Evolutionary conservation across 2,329 filamentous ascomycete genomes (phyloP).

Genomic region (Colletotrichum truncatum): DNA sequence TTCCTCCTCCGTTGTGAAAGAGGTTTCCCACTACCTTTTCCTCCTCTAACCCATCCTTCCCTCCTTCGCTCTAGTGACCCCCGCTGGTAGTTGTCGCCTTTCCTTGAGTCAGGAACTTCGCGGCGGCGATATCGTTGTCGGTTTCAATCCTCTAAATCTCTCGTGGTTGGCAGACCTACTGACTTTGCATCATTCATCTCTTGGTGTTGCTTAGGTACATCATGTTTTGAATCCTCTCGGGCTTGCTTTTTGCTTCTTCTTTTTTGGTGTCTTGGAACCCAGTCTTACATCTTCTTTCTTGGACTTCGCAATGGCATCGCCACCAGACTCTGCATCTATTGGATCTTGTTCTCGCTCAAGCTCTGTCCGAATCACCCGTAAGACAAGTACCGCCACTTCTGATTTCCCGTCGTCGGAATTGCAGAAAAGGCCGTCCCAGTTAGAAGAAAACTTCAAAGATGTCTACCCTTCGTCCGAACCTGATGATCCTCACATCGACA

Average conservation of each 20-base stretch:
- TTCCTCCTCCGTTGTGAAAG: slow-evolving; percentile 16
- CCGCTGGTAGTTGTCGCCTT: slow-evolving; percentile 20
- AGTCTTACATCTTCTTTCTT: slow-evolving; percentile 43
- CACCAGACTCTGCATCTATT: slow-evolving; percentile 39
- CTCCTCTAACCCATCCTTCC: slow-evolving; percentile 15
- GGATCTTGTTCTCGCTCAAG: slow-evolving; percentile 43
- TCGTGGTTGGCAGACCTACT: slow-evolving; percentile 9
- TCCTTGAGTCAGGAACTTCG: slow-evolving; percentile 18
- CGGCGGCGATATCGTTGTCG: slow-evolving; percentile 19
- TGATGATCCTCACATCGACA: slow-evolving; percentile 37
- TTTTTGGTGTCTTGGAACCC: slow-evolving; percentile 56
- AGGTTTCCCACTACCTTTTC: slow-evolving; percentile 3
- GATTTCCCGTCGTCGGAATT: slow-evolving; percentile 36
- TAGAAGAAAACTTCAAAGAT: slow-evolving; percentile 41
- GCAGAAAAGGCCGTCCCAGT: slow-evolving; percentile 28
- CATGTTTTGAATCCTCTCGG: slow-evolving; percentile 49
- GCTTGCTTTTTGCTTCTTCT: slow-evolving; percentile 39
- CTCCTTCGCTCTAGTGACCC: slow-evolving; percentile 27
- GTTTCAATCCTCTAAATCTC: slow-evolving; percentile 12
- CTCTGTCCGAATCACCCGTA: slow-evolving; percentile 48
- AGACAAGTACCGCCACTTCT: slow-evolving; percentile 48
- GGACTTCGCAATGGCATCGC: slow-evolving; percentile 44
- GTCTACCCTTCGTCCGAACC: slow-evolving; percentile 40
- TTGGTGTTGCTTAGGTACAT: slow-evolving; percentile 38
- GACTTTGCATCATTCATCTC: slow-evolving; percentile 29